Conservation (phyloP, 306 rosid species). For the Vigna radiata region DNA sequence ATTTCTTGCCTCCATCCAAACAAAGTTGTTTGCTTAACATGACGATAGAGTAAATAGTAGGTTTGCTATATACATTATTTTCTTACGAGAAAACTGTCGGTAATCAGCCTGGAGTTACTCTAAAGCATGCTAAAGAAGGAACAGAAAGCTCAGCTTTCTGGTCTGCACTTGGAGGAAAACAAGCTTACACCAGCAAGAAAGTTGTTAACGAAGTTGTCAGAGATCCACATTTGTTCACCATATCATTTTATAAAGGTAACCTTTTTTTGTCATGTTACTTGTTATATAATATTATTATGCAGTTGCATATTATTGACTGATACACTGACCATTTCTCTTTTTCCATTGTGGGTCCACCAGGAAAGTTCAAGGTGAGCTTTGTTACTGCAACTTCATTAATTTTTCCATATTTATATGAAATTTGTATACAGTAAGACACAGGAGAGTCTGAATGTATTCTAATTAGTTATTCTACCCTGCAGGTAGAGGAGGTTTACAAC, state of each 20-base stretch:
- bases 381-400: constrained; percentile 22
- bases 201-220: constrained; percentile 64
- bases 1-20: neutral
- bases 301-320: constrained; percentile 4
- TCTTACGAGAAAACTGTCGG: constrained; percentile 33
- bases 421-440: constrained; percentile 25
- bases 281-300: constrained; percentile 20
- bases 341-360: constrained; percentile 66
- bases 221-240: constrained; percentile 84
- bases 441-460: constrained; percentile 27
- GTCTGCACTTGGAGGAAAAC: constrained; percentile 92
- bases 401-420: constrained; percentile 20
- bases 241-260: constrained; percentile 75
- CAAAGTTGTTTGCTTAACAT: neutral
- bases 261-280: constrained; percentile 24
- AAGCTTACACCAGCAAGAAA: constrained; percentile 75
- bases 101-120: constrained; percentile 88
- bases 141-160: constrained; percentile 95
- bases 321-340: constrained; percentile 55
- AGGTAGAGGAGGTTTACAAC: constrained; percentile 92
- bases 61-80: constrained; percentile 34
- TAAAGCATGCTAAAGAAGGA: constrained; percentile 91
- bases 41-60: constrained; percentile 8
- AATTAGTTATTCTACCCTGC: constrained; percentile 42
- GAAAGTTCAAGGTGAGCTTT: constrained; percentile 86